These are phyloP conservation scores for Phialemoniopsis sp. DNA, from an alignment of 2,329 filamentous ascomycete genomes.

Conservation along the genomic window DNA sequence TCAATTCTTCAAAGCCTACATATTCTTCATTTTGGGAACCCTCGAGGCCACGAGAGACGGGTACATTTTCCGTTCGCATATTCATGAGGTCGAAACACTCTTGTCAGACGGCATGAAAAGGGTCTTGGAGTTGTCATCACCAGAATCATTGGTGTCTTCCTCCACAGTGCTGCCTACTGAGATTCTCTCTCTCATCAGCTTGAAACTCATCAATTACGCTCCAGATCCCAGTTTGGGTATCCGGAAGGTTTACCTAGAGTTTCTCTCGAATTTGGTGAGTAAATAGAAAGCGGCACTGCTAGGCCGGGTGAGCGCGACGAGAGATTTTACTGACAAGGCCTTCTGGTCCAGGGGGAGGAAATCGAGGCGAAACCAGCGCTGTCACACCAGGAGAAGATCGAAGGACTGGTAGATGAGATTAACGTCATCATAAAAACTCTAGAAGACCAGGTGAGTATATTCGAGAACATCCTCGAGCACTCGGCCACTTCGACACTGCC, in stretches of 20 bases:
- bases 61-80: conserved; percentile 16
- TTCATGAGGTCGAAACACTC: conserved; percentile 21
- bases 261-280: no score
- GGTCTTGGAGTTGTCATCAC: conserved; percentile 25
- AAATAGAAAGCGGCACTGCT: no score
- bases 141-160: conserved; percentile 24
- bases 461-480: no score
- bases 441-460: no score
- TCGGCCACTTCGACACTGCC: no score
- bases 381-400: no score
- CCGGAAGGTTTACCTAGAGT: conserved; percentile 35
- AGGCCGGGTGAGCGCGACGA: not conserved
- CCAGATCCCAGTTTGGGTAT: conserved; percentile 31
- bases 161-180: conserved; percentile 36
- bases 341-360: no score
- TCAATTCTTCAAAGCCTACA: conserved; percentile 34
- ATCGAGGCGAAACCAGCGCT: no score
- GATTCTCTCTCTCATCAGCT: conserved; percentile 32
- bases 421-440: no score
- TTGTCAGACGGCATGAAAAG: conserved; percentile 28
- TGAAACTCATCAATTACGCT: conserved; percentile 31
- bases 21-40: conserved; percentile 32
- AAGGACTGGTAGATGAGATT: no score
- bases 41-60: conserved; percentile 15
- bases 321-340: conserved; percentile 35